These are phyloP conservation scores for Pseudophaeomoniella oleicola DNA, from an alignment of 2,329 filamentous ascomycete species.

Conservation along the genomic window DNA sequence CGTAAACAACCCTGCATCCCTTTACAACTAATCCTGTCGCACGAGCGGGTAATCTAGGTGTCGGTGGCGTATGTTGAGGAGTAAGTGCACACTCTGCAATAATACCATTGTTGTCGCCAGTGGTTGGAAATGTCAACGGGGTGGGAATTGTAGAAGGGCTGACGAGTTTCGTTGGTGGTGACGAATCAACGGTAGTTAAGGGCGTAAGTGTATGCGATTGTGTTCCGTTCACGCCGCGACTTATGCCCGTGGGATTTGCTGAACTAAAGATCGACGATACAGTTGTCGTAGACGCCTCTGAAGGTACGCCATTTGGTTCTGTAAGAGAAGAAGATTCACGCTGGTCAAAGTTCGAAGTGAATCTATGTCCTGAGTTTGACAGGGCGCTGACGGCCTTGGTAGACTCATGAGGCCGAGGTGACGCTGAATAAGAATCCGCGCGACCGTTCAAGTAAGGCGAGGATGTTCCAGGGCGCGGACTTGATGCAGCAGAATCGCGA, in stretches of 20 bases:
- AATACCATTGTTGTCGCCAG: not conserved
- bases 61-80: constrained; percentile 27
- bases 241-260: constrained; percentile 33
- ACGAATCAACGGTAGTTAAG: constrained; percentile 51
- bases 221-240: constrained; percentile 40
- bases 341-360: not conserved
- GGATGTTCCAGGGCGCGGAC: not conserved
- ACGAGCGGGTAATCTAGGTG: constrained; percentile 34
- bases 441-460: constrained; percentile 1
- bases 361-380: not conserved
- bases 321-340: constrained; percentile 3
- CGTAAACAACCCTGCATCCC: constrained; percentile 46
- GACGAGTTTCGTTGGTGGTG: constrained; percentile 39
- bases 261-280: constrained; percentile 58
- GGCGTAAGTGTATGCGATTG: constrained; percentile 43
- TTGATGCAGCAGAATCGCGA: not conserved
- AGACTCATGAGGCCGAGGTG: not conserved
- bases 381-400: not conserved
- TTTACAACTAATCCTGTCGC: constrained; percentile 36
- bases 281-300: constrained; percentile 57
- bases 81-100: constrained; percentile 15
- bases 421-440: not conserved
- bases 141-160: constrained; percentile 31
- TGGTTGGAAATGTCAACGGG: not conserved
- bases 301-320: constrained; percentile 41